Conservation (phyloP, 768 basidiomycete species). For the Galerina marginata region DNA sequence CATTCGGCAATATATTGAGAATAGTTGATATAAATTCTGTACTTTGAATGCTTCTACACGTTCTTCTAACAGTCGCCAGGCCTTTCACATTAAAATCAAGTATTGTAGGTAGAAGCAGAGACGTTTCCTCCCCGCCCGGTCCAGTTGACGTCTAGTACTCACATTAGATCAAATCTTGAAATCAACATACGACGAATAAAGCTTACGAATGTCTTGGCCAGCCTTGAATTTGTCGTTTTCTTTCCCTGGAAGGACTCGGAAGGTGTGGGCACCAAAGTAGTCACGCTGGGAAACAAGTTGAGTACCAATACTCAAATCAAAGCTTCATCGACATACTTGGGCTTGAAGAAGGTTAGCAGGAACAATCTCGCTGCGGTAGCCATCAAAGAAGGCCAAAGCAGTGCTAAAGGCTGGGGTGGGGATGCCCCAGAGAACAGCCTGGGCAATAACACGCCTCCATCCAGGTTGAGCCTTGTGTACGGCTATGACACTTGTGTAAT, state of each 20-base stretch:
- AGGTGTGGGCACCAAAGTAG: slow-evolving; percentile 99
- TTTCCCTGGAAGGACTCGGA: slow-evolving; percentile 91
- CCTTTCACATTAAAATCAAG: slow-evolving; percentile 33
- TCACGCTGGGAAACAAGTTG: slow-evolving; percentile 66
- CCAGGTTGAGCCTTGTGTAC: slow-evolving; percentile 95
- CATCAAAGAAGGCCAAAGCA: slow-evolving; percentile 98
- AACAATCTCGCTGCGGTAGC: slow-evolving; percentile 93
- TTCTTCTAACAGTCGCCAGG: slow-evolving; percentile 8
- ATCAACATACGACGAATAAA: neutral
- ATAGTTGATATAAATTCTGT: slow-evolving; percentile 15
- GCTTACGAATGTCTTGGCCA: slow-evolving; percentile 89
- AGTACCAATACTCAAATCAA: neutral
- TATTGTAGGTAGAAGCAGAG: slow-evolving; percentile 84
- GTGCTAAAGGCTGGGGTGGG: slow-evolving; percentile 98
- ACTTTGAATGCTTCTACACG: slow-evolving; percentile 18
- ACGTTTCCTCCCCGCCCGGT: slow-evolving; percentile 97
- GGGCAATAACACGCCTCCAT: slow-evolving; percentile 96
- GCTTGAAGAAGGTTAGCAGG: slow-evolving; percentile 96
- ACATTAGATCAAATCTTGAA: neutral
- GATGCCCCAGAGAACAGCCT: slow-evolving; percentile 97
- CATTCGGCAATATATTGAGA: neutral
- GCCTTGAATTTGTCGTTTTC: slow-evolving; percentile 83
- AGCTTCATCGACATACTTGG: slow-evolving; percentile 55
- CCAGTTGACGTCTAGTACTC: slow-evolving; percentile 88
- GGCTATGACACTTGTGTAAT: slow-evolving; percentile 47